Evolutionary conservation across 2,329 filamentous ascomycete genomes (phyloP).

Genomic region (Epichloe festucae): DNA sequence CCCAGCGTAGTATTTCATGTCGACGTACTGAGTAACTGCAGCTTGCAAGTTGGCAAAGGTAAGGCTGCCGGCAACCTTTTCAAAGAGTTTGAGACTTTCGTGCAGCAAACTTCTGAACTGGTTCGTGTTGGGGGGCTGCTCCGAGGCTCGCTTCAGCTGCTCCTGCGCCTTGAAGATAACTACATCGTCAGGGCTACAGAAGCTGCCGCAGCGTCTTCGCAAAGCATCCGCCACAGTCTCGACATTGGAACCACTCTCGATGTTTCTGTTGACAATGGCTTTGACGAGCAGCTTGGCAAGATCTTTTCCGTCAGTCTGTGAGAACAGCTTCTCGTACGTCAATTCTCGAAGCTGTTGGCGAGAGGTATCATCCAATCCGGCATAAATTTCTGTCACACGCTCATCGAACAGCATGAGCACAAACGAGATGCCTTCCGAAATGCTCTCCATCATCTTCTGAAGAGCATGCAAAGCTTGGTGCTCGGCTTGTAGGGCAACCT

Average conservation of each 20-base stretch:
- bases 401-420: constrained; percentile 92
- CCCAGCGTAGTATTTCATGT: constrained; percentile 81
- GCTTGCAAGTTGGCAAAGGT: constrained; percentile 67
- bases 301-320: constrained; percentile 64
- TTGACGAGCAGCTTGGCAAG: constrained; percentile 92
- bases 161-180: constrained; percentile 98
- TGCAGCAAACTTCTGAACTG: constrained; percentile 67
- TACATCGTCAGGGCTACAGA: constrained; percentile 94
- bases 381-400: constrained; percentile 75
- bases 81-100: constrained; percentile 78
- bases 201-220: constrained; percentile 82
- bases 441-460: constrained; percentile 73
- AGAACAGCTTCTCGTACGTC: constrained; percentile 82
- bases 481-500: constrained; percentile 84
- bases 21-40: constrained; percentile 67
- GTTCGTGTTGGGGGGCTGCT: constrained; percentile 64
- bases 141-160: constrained; percentile 75
- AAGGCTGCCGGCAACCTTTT: constrained; percentile 74
- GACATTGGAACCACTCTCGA: constrained; percentile 90
- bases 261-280: constrained; percentile 95
- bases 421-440: constrained; percentile 94
- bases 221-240: constrained; percentile 96
- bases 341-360: constrained; percentile 60
- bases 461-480: constrained; percentile 84
- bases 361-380: constrained; percentile 56